phyloP scores from a whole-genome alignment of 2,329 filamentous ascomycete species.

The Dactylonectria macrodidyma region DNA sequence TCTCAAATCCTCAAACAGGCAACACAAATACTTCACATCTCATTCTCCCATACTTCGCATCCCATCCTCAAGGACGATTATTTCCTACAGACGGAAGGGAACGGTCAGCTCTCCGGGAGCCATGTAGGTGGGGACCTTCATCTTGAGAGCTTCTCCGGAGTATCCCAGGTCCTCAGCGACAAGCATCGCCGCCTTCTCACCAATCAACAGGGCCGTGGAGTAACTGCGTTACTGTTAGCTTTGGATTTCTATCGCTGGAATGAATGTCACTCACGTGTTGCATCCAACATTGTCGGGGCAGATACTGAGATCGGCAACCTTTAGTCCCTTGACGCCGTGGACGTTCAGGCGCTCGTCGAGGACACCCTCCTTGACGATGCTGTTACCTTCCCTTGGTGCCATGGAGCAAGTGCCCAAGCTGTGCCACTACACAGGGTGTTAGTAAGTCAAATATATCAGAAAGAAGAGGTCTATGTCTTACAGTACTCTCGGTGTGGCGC shows the following conservation, averaged over 20 bases:
- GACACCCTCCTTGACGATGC: constrained; percentile 85
- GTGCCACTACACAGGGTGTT: constrained; percentile 28
- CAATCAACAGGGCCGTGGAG: constrained; percentile 80
- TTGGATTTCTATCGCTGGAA: constrained; percentile 26
- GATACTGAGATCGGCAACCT: constrained; percentile 83
- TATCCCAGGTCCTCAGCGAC: constrained; percentile 83
- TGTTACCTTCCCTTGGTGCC: constrained; percentile 83
- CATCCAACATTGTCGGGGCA: constrained; percentile 85
- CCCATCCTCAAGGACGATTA: background rate
- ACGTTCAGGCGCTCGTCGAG: constrained; percentile 84
- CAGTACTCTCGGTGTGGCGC: constrained; percentile 81
- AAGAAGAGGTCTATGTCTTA: background rate
- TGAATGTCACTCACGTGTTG: constrained; percentile 67
- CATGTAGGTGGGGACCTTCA: constrained; percentile 79
- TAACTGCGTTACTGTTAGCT: constrained; percentile 60
- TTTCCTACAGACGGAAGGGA: constrained; percentile 57
- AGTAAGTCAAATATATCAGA: constrained; percentile 68
- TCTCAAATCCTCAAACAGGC: too few species aligned
- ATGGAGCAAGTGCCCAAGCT: constrained; percentile 78
- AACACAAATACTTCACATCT: background rate
- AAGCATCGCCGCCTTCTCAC: constrained; percentile 81
- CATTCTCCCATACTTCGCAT: background rate
- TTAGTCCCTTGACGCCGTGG: constrained; percentile 82
- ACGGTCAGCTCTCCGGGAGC: constrained; percentile 65
- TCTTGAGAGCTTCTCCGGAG: constrained; percentile 79